Conservation (phyloP, 768 basidiomycete genomes). For the Rhodosporidiobolus sp. region DNA sequence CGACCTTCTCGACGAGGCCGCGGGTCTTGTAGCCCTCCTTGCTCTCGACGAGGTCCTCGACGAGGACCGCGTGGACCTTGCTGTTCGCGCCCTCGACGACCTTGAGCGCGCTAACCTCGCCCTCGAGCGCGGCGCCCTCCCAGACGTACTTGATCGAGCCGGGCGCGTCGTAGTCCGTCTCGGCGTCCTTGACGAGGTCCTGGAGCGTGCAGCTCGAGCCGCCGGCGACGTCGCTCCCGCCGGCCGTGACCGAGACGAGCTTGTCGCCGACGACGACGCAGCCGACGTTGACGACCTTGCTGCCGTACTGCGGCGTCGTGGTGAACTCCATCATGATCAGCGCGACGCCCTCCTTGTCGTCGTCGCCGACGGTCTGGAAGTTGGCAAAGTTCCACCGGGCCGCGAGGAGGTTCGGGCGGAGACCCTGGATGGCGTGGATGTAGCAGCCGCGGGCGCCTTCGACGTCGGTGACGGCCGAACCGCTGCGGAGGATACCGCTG, state of each 20-base stretch:
- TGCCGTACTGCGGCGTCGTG: conserved; percentile 74
- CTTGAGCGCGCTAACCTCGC: conserved; percentile 24
- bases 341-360: conserved; percentile 65
- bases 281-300: conserved; percentile 75
- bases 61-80: conserved; percentile 61
- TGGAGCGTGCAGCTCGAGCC: conserved; percentile 62
- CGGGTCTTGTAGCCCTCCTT: conserved; percentile 25
- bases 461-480: conserved; percentile 43
- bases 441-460: conserved; percentile 66
- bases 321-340: conserved; percentile 95
- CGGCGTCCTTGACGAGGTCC: conserved; percentile 62
- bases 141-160: conserved; percentile 68
- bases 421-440: conserved; percentile 94
- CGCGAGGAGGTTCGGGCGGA: conserved; percentile 92
- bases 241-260: conserved; percentile 65
- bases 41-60: conserved; percentile 50
- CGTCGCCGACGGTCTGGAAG: conserved; percentile 68
- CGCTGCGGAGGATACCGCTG: conserved; percentile 40
- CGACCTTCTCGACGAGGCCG: conserved; percentile 86
- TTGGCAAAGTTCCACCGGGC: conserved; percentile 90
- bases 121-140: conserved; percentile 64
- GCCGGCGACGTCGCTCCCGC: conserved; percentile 72
- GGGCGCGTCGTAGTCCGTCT: conserved; percentile 79
- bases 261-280: conserved; percentile 76
- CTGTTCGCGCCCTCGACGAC: conserved; percentile 52